Evolutionary conservation across 2,329 filamentous ascomycete species (phyloP), one percentile per base, ranked within the genome.

Genomic region (Penicillium sp.): DNA sequence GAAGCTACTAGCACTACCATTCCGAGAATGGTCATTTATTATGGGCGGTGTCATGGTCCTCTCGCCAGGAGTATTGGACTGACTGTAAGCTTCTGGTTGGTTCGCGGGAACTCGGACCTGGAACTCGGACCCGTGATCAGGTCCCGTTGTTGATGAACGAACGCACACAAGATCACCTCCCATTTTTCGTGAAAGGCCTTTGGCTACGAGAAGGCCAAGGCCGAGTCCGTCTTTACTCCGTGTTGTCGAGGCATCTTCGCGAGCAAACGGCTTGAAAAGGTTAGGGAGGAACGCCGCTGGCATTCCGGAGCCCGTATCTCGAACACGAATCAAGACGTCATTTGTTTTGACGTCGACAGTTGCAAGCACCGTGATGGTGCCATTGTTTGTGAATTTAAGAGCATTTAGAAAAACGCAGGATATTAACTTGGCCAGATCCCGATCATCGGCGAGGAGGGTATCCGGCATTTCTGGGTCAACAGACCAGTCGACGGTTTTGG

Each of bases 201-300:
- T 85, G 1, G 81, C 82, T n/a, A 85, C 82, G 54, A 85, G 71
- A 8, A 85, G 64, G 17, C 82, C 81, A 5, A 85, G 66, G 0
- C 82, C 82, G 2, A 85, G 67, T 0, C 82, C 82, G 57, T 85
- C 82, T 54, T 75, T 80, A 44, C 75, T 74, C 29, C 82, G 70
- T 5, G 79, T 84, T 10, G 79, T 75, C 1, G 80, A 83, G 34
- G 77, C 73, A 56, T 85, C 80, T 59, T 83, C 77, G 43, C 80
- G 73, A 15, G 80, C 77, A 57, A 84, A 85, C 1, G 82, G 76
- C 47, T 80, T 80, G 66, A 85, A 85, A 1, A 85, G 67, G 37
- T 76, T 75, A 0, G 78, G 77, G 33, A 82, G 61, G 51, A 84
- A 85, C 9, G 75, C 76, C 32, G 75, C 71, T 0, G 79, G 77